These are phyloP conservation scores for Entomortierella chlamydospora DNA, from an alignment of 192 early-diverging fungal species.

Conservation along the genomic window DNA sequence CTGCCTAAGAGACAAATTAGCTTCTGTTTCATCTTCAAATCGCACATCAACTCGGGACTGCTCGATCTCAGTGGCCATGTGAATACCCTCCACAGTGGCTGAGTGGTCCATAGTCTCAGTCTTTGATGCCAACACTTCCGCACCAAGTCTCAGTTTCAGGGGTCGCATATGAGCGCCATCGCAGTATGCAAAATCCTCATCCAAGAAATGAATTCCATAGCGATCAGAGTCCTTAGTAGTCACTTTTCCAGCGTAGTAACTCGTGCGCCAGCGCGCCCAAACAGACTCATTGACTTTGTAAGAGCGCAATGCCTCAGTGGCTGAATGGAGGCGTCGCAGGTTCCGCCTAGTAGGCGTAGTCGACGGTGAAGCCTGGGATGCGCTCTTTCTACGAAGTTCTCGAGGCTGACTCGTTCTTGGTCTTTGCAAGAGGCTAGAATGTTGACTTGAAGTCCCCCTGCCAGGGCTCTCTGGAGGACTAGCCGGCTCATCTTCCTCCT, in stretches of 20 bases:
- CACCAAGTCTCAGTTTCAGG: conserved; percentile 33
- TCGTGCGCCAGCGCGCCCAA: conserved; percentile 33
- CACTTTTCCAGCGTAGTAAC: conserved; percentile 31
- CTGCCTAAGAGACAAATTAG: conserved; percentile 12
- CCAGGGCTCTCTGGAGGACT: neutral
- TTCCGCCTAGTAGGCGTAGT: conserved; percentile 12
- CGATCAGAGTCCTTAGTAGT: neutral
- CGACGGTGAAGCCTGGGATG: neutral
- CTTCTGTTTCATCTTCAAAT: conserved; percentile 22
- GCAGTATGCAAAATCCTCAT: neutral
- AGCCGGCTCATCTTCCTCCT: neutral
- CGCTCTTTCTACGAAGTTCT: conserved; percentile 6
- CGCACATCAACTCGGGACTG: conserved; percentile 30
- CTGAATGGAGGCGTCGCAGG: conserved; percentile 17
- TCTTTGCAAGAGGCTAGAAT: neutral
- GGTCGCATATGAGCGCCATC: conserved; percentile 28
- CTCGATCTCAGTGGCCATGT: neutral
- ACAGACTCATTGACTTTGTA: conserved; percentile 30
- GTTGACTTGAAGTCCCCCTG: neutral
- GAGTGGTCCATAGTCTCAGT: conserved; percentile 4
- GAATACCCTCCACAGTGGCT: conserved; percentile 29
- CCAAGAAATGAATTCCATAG: conserved; percentile 32
- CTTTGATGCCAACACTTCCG: conserved; percentile 26
- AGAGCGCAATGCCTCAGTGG: conserved; percentile 1
- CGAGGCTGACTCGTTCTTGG: conserved; percentile 12